Conservation (phyloP, 2,329 filamentous ascomycete genomes). For the Aspergillus sp. region DNA sequence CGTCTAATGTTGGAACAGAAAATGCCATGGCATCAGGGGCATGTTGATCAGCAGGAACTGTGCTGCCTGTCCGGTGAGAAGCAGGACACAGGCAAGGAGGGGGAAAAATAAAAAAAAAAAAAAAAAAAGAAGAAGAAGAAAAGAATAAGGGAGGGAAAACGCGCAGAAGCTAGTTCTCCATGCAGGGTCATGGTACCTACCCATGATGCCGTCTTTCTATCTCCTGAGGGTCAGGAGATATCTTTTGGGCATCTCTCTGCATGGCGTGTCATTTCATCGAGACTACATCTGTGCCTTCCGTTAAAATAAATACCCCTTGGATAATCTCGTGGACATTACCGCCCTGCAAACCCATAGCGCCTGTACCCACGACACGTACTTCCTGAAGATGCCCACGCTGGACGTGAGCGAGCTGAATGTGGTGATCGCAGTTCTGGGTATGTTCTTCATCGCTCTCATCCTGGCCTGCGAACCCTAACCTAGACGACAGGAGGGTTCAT, state of each 20-base stretch:
- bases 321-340: neutral
- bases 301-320: neutral
- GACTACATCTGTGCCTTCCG: neutral
- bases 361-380: neutral
- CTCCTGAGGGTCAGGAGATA: neutral
- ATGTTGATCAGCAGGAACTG: neutral
- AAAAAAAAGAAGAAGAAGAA: neutral
- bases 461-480: neutral
- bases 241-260: neutral
- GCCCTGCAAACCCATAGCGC: neutral
- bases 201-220: neutral
- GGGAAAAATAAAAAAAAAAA: neutral
- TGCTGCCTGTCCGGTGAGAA: neutral
- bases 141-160: neutral
- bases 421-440: slow-evolving; percentile 2
- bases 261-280: neutral
- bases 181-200: neutral
- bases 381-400: neutral
- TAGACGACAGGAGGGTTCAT: neutral
- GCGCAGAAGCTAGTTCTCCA: neutral
- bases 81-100: neutral
- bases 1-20: neutral
- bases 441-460: neutral
- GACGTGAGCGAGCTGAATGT: slow-evolving; percentile 4
- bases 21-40: neutral